Evolutionary conservation across 1,139 yeast species (phyloP), one percentile per base, ranked within the genome.

Genomic region (Meyerozyma elateridarum): DNA sequence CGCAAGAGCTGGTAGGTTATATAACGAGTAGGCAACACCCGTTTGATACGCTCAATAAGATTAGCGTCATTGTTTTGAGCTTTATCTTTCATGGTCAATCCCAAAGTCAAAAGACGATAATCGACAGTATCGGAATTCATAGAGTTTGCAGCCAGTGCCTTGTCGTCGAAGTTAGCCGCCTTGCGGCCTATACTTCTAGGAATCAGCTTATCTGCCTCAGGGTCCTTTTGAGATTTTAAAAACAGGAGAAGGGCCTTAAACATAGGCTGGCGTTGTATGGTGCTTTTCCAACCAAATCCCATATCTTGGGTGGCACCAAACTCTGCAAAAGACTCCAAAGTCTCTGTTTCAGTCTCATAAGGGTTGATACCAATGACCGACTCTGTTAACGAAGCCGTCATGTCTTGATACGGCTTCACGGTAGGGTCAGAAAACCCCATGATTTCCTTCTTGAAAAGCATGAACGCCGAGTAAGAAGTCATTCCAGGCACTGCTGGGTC

Each of bases 251-350:
- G 15, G 6, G 27, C 18, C n/a, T 9, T 11, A 11, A 24, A 24
- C 4, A 11, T 12, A 4, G 27, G 27, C 19, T 24, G 27, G 4
- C 15, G 14, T 8, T 17, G 2, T 8, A 24, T 5, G 4, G 27
- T 14, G 15, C 27, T 24, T 24, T 18, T 14, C 27, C 27, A 24
- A 9, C 27, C 18, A 15, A 24, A 24, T 9, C 18, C 15, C 3
- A 15, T 8, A 15, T 15, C 17, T 5, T 9, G 11, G 18, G 17
- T 7, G 4, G 8, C 2, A 8, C 12, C 18, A 6, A n/a, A 17
- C 6, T 64, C 64, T 21, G 59, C 68, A 44, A 56, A 68, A 33
- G 72, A 64, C 37, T 68, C 61, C 25, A 70, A 60, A 0, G 54
- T 49, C 29, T 56, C 63, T 5, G 47, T 40, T 2, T 42, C 45